A percentile compares a stretch with the other conserved stretches of the same genome.
Evolutionary conservation across 352 stramenopile species (phyloP).

Genomic region (Pythium aquatile): DNA sequence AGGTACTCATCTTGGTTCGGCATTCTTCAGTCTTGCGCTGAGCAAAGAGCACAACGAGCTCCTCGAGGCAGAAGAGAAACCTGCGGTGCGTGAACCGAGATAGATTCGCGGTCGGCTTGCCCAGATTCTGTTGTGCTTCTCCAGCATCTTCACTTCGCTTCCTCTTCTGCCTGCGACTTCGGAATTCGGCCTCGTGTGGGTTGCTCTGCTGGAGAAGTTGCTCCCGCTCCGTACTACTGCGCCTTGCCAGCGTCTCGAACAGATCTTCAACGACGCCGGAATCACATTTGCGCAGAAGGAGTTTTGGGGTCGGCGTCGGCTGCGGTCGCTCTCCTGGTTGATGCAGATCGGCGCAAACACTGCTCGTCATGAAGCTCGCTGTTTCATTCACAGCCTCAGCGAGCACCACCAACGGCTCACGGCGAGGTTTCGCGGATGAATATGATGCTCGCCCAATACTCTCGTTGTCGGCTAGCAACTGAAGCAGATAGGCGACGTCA

Average conservation of each 20-base stretch:
- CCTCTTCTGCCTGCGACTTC: conserved; percentile 19
- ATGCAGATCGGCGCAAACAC: conserved; percentile 57
- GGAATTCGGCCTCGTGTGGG: neutral
- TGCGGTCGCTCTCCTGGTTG: conserved; percentile 43
- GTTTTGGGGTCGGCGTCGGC: conserved; percentile 23
- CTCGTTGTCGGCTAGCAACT: conserved; percentile 5
- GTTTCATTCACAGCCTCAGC: conserved; percentile 39
- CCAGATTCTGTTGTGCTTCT: neutral
- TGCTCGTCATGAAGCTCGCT: conserved; percentile 64
- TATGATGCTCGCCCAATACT: neutral
- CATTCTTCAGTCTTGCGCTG: conserved; percentile 68
- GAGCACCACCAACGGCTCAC: conserved; percentile 50
- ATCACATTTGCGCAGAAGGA: conserved; percentile 55
- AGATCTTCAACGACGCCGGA: conserved; percentile 51
- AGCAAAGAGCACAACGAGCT: conserved; percentile 72
- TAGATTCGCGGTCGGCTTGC: conserved; percentile 35
- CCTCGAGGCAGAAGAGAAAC: conserved; percentile 79
- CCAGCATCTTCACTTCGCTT: conserved; percentile 21
- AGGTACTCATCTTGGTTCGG: conserved; percentile 40
- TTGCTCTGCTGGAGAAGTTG: neutral
- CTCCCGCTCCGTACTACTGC: conserved; percentile 17
- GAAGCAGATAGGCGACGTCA: conserved; percentile 23
- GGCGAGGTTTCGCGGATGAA: conserved; percentile 33
- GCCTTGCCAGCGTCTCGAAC: conserved; percentile 50
- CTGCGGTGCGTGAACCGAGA: conserved; percentile 66